Conservation (phyloP, 495 filamentous ascomycete genomes). For the Aspergillus asperescens region DNA sequence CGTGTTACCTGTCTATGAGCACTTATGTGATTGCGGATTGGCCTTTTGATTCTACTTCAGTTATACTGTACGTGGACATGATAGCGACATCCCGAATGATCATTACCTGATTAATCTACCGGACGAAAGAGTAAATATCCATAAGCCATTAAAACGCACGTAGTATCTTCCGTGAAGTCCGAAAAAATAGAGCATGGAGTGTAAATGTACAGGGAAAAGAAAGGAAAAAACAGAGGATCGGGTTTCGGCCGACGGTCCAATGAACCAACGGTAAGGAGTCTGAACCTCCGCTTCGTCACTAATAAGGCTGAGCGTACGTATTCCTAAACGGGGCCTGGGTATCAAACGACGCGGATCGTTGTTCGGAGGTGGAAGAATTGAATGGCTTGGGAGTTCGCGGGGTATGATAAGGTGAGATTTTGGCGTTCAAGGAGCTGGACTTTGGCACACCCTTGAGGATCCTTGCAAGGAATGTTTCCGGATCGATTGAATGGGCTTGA, state of each 20-base stretch:
- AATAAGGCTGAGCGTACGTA: constrained; percentile 11
- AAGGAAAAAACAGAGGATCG: not conserved
- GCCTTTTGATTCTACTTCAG: not conserved
- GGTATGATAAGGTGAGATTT: constrained; percentile 1
- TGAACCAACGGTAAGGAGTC: not conserved
- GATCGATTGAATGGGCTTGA: constrained; percentile 15
- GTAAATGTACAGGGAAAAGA: not conserved
- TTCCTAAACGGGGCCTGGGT: not conserved
- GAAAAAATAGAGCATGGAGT: not conserved
- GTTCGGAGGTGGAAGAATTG: not conserved
- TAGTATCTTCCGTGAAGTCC: not conserved
- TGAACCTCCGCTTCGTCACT: not conserved
- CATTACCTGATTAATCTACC: not conserved
- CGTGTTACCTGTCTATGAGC: not conserved
- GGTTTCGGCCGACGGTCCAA: too few relatives aligned
- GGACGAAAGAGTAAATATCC: not conserved
- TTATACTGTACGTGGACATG: not conserved
- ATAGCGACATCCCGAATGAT: not conserved
- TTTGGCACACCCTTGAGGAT: not conserved
- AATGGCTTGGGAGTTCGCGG: constrained; percentile 4
- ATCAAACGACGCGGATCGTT: not conserved
- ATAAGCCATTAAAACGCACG: not conserved
- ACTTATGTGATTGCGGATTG: not conserved
- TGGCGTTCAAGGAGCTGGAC: not conserved
- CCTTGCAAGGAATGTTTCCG: constrained; percentile 12